Base-by-base conservation (phyloP, 192 early-diverging fungal genomes). In the Backusella circina region DNA sequence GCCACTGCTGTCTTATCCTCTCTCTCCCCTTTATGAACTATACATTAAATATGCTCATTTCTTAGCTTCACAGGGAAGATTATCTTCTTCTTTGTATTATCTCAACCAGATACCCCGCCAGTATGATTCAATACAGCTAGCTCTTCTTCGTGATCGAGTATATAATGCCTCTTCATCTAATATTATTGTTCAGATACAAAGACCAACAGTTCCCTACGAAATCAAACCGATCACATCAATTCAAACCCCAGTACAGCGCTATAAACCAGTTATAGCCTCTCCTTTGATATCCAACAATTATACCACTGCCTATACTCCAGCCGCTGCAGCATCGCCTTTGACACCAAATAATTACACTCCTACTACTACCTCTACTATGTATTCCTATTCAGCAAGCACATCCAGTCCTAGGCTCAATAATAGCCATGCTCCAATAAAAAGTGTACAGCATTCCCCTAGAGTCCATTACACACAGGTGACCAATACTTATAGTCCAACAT, bases 31-130 rank as follows among this genome's bases (percentile, higher is more conserved):
- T 36, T 98, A 98, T 77, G 88, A 94, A 72, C 85, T 88, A 44
- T 98, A 96, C 73, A 85, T 88, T 47, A 93, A 97, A 73, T 99
- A 98, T 84, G 94, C 95, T 13, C 82, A 89, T 65, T 78, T 90
- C n/a, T 81, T 94, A 57, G 88, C 90, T 1, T 77, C 81, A n/a
- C 93, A 97, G 74, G 97, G 97, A 32, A 85, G 91, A 75, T 36
- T 91, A 21, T 83, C 83, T 33, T 86, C 89, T 73, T 95, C 96
- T 3, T 87, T 90, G 75, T 87, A 91, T 69, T 94, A 93, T 69
- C 80, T 97, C 72, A 90, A 90, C 77, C 79, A 93, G 70, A 91
- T 92, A 9, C 97, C 96, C 69, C 81, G 75, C 9, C 81, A 81
- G 8, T 76, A 84, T 69, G 77, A 77, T 67, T 79, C 71, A 28